A percentile compares a stretch with the other conserved stretches of the same genome.
Conservation (phyloP, 2,329 filamentous ascomycete species). For the Dissoconium aciculare region DNA sequence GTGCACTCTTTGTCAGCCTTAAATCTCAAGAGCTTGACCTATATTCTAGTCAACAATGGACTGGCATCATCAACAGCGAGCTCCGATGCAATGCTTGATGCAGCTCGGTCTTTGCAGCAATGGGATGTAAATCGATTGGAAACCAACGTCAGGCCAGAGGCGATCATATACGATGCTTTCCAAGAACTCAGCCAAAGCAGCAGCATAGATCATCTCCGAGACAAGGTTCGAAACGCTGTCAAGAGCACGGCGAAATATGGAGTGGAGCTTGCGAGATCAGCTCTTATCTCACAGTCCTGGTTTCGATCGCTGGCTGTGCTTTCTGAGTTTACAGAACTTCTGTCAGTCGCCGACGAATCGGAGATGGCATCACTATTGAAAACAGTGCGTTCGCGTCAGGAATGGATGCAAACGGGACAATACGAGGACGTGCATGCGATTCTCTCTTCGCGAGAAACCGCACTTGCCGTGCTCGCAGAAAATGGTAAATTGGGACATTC, state of each 20-base stretch:
- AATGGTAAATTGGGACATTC: slow-evolving; percentile 48
- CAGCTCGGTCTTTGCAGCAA: slow-evolving; percentile 58
- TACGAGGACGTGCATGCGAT: slow-evolving; percentile 68
- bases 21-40: slow-evolving; percentile 72
- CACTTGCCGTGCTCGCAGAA: slow-evolving; percentile 64
- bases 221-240: neutral
- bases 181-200: slow-evolving; percentile 44
- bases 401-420: slow-evolving; percentile 55
- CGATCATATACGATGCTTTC: slow-evolving; percentile 61
- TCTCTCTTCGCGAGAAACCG: slow-evolving; percentile 66
- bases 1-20: slow-evolving; percentile 64
- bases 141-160: slow-evolving; percentile 21
- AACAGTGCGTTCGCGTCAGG: slow-evolving; percentile 48
- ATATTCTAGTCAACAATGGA: slow-evolving; percentile 58
- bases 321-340: slow-evolving; percentile 65
- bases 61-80: slow-evolving; percentile 38
- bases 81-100: slow-evolving; percentile 9
- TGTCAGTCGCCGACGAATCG: slow-evolving; percentile 44
- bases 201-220: slow-evolving; percentile 8
- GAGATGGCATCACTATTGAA: slow-evolving; percentile 49
- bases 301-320: slow-evolving; percentile 50
- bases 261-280: slow-evolving; percentile 1
- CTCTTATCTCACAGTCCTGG: slow-evolving; percentile 10
- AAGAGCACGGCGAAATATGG: neutral
- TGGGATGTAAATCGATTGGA: slow-evolving; percentile 77